Evolutionary conservation across 108 stramenopile species (phyloP).

Genomic region (Cyclotella kingstonii): DNA sequence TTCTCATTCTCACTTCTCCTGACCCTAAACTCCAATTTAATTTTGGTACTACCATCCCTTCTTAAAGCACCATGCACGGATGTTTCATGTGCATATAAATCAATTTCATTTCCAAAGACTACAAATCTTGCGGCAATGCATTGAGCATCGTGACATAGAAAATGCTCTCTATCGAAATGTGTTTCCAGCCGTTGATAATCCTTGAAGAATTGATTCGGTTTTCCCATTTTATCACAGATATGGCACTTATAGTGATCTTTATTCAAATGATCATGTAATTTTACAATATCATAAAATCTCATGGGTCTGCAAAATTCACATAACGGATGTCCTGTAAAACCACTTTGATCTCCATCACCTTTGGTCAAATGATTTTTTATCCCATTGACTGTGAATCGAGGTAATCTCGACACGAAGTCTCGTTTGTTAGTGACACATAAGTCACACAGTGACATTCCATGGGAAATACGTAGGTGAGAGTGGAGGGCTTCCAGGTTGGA

Average conservation of each 20-base stretch:
- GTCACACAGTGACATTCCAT: slow-evolving; percentile 67
- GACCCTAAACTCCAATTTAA: slow-evolving; percentile 78
- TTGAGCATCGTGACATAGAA: slow-evolving; percentile 69
- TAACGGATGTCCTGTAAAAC: slow-evolving; percentile 77
- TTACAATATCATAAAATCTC: slow-evolving; percentile 77
- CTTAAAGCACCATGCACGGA: slow-evolving; percentile 60
- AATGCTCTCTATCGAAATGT: slow-evolving; percentile 88
- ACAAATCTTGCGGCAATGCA: slow-evolving; percentile 81
- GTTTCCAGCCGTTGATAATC: slow-evolving; percentile 64
- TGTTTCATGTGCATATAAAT: slow-evolving; percentile 68
- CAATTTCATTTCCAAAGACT: slow-evolving; percentile 87
- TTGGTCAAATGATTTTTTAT: slow-evolving; percentile 64
- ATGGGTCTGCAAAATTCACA: slow-evolving; percentile 85
- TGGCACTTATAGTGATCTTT: slow-evolving; percentile 90
- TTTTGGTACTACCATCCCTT: slow-evolving; percentile 64
- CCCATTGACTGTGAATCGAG: slow-evolving; percentile 61
- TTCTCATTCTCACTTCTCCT: slow-evolving; percentile 54
- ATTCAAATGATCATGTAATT: slow-evolving; percentile 82
- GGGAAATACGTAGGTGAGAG: slow-evolving; percentile 67
- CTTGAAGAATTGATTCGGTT: slow-evolving; percentile 82
- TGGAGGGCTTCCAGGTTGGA: slow-evolving; percentile 50
- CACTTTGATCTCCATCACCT: slow-evolving; percentile 68
- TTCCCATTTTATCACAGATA: slow-evolving; percentile 75
- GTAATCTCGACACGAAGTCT: slow-evolving; percentile 70
- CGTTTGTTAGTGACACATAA: slow-evolving; percentile 79